phyloP scores from a whole-genome alignment of 2,329 filamentous ascomycete genomes.

The Talaromyces sp. region DNA sequence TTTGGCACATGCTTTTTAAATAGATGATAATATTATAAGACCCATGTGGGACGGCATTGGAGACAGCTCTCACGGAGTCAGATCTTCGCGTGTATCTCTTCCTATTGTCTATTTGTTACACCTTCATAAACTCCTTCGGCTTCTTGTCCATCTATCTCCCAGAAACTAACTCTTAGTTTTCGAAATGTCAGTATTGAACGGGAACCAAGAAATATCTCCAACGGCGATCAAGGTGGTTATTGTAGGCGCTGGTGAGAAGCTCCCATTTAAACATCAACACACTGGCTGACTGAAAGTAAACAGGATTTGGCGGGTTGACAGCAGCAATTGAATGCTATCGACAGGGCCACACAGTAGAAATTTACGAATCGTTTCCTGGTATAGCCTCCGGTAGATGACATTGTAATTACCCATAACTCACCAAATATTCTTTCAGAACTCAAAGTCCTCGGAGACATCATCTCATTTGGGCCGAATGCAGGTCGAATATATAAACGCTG shows the following conservation, averaged over 20 bases:
- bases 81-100: background rate
- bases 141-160: background rate
- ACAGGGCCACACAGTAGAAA: conserved; percentile 53
- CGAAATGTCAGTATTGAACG: background rate
- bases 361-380: conserved; percentile 53
- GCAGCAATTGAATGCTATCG: conserved; percentile 59
- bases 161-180: background rate
- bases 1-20: background rate
- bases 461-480: conserved; percentile 56
- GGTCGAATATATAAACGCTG: conserved; percentile 58
- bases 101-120: background rate
- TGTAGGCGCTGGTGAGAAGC: conserved; percentile 32
- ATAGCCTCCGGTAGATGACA: background rate
- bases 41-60: background rate
- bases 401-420: background rate
- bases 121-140: background rate
- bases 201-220: background rate
- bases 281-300: background rate
- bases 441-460: conserved; percentile 57
- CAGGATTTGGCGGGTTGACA: conserved; percentile 56
- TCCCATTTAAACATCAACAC: conserved; percentile 5
- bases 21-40: no score
- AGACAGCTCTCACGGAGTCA: background rate
- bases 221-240: conserved; percentile 52
- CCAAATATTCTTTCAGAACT: conserved; percentile 31